These are phyloP conservation scores for Candida orba DNA, from an alignment of 805 yeast genomes.

Conservation along the genomic window DNA sequence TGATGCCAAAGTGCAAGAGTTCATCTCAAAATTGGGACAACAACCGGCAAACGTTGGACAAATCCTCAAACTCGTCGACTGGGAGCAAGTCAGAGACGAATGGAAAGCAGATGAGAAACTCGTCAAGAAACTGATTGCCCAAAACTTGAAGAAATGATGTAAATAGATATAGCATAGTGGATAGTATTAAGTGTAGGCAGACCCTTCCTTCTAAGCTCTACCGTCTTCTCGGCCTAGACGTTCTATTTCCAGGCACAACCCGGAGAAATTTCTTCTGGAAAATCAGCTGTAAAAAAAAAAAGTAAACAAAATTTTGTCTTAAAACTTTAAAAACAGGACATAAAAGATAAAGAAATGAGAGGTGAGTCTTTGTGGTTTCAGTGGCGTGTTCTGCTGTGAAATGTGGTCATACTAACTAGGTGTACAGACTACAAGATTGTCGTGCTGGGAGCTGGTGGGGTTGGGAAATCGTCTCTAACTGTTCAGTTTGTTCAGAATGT, in stretches of 20 bases:
- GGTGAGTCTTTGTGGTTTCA: slow-evolving; percentile 3
- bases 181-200: too few relatives aligned
- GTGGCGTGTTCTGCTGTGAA: too few relatives aligned
- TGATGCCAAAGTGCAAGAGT: slow-evolving; percentile 25
- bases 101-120: slow-evolving; percentile 30
- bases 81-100: slow-evolving; percentile 27
- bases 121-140: slow-evolving; percentile 5
- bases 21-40: slow-evolving; percentile 18
- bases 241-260: too few relatives aligned
- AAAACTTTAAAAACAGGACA: too few relatives aligned
- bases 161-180: background rate
- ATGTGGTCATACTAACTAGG: slow-evolving; percentile 3
- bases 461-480: slow-evolving; percentile 89
- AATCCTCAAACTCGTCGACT: slow-evolving; percentile 26
- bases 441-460: slow-evolving; percentile 95
- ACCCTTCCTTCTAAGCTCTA: too few relatives aligned
- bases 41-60: slow-evolving; percentile 21
- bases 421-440: slow-evolving; percentile 72
- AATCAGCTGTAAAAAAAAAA: too few relatives aligned
- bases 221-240: too few relatives aligned
- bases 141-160: slow-evolving; percentile 2
- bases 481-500: slow-evolving; percentile 90
- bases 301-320: too few relatives aligned
- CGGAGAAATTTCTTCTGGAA: too few relatives aligned
- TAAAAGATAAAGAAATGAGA: slow-evolving; percentile 15